Conservation (phyloP, 2,329 filamentous ascomycete genomes). For the Calonectria henricotiae region DNA sequence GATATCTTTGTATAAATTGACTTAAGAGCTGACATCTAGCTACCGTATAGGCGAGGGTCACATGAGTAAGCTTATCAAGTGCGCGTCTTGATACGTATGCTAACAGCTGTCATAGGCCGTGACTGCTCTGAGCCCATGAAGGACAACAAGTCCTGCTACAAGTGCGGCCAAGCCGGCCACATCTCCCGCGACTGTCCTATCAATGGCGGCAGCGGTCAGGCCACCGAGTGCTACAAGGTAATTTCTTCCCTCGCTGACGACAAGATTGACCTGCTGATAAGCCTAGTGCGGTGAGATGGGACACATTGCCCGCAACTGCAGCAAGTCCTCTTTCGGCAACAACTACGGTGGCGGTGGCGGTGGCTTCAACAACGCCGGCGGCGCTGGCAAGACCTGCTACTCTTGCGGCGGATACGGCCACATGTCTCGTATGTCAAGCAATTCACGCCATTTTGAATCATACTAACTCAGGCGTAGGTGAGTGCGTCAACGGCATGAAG, state of each 20-base stretch:
- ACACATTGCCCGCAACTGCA: constrained; percentile 95
- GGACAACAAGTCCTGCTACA: constrained; percentile 86
- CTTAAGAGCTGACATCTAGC: constrained; percentile 49
- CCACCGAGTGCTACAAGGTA: constrained; percentile 91
- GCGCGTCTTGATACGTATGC: constrained; percentile 5
- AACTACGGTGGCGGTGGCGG: constrained; percentile 67
- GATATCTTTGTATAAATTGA: neutral
- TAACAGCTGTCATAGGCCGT: constrained; percentile 73
- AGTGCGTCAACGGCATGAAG: constrained; percentile 99
- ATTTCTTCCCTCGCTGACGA: neutral
- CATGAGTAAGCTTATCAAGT: constrained; percentile 76
- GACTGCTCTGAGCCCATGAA: constrained; percentile 93
- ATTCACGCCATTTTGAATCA: neutral
- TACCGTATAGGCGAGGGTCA: constrained; percentile 74
- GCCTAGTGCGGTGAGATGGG: constrained; percentile 89
- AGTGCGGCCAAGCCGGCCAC: constrained; percentile 88
- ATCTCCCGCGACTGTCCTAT: constrained; percentile 89
- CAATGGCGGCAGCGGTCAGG: constrained; percentile 65
- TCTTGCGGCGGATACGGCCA: constrained; percentile 97
- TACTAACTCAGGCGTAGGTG: constrained; percentile 67
- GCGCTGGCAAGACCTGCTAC: constrained; percentile 91
- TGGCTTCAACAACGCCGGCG: constrained; percentile 64
- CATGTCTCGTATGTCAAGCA: constrained; percentile 82
- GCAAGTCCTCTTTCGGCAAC: constrained; percentile 71
- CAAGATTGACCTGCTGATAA: constrained; percentile 33